phyloP scores from a whole-genome alignment of 352 stramenopile genomes.

The Pythium myriotylum region DNA sequence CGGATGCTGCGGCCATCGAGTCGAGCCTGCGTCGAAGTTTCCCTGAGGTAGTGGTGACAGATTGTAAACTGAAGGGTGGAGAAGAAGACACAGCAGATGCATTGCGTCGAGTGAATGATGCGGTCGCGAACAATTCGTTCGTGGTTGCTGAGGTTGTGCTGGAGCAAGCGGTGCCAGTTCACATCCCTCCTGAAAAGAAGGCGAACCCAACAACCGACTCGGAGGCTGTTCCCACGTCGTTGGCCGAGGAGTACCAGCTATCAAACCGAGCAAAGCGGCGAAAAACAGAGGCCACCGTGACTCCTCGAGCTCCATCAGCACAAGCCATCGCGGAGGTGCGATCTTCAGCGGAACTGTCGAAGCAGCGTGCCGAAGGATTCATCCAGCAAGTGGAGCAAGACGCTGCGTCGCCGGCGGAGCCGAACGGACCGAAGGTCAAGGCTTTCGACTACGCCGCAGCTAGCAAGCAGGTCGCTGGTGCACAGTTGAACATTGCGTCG shows the following conservation, averaged over 20 bases:
- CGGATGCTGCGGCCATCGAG: neutral
- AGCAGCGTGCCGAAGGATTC: conserved; percentile 44
- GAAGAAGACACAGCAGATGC: conserved; percentile 11
- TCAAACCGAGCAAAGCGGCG: conserved; percentile 66
- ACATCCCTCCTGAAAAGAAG: conserved; percentile 6
- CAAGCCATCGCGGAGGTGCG: conserved; percentile 24
- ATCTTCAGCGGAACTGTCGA: conserved; percentile 30
- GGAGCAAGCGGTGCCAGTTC: conserved; percentile 10
- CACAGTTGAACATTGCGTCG: conserved; percentile 33
- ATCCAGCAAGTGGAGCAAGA: conserved; percentile 42
- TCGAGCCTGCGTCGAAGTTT: conserved; percentile 26
- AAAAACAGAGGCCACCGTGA: conserved; percentile 37
- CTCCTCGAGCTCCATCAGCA: conserved; percentile 25
- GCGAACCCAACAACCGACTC: conserved; percentile 16
- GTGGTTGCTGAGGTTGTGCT: conserved; percentile 46
- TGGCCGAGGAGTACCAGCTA: conserved; percentile 78
- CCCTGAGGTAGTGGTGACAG: conserved; percentile 6
- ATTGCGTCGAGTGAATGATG: conserved; percentile 52
- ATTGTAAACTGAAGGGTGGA: neutral
- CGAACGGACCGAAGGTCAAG: conserved; percentile 8
- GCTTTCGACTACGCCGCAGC: conserved; percentile 38
- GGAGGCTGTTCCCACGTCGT: conserved; percentile 53
- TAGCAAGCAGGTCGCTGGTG: conserved; percentile 16
- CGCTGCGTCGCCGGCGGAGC: neutral
- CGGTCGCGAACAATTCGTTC: conserved; percentile 62